Percentiles rank a stretch among this genome's conserved stretches.
These are phyloP conservation scores for Boletales sp. DNA, from an alignment of 768 basidiomycete genomes.

Conservation along the genomic window DNA sequence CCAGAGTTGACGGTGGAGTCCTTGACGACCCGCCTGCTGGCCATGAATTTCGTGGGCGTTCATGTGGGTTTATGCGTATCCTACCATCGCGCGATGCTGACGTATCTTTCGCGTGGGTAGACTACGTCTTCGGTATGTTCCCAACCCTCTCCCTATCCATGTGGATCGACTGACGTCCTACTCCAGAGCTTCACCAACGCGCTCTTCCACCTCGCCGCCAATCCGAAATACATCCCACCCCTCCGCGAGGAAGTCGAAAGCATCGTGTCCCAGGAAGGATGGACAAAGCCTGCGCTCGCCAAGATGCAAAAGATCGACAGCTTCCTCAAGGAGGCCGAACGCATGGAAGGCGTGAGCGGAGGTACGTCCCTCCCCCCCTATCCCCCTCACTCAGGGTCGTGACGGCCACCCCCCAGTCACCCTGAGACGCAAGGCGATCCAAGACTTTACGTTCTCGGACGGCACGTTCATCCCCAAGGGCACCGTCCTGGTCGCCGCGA, in stretches of 20 bases:
- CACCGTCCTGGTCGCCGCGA: constrained; percentile 20
- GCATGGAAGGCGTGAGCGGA: constrained; percentile 26
- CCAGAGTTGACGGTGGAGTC: constrained; percentile 15
- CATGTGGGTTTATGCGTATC: neutral
- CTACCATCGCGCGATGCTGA: neutral
- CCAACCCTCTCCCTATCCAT: too few relatives aligned
- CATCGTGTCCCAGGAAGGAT: constrained; percentile 25
- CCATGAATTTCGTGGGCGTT: constrained; percentile 6
- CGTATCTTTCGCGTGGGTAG: neutral
- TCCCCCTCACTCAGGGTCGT: neutral
- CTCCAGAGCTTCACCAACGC: constrained; percentile 31
- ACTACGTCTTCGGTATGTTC: constrained; percentile 18
- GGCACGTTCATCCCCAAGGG: constrained; percentile 36
- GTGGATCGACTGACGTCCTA: neutral
- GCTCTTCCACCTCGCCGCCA: constrained; percentile 33
- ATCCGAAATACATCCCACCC: constrained; percentile 30
- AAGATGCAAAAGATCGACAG: constrained; percentile 37
- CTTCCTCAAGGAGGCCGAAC: constrained; percentile 36
- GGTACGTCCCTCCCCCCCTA: constrained; percentile 12
- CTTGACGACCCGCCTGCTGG: constrained; percentile 19
- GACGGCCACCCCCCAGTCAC: constrained; percentile 13
- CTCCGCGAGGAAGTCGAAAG: constrained; percentile 38
- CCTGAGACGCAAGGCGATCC: constrained; percentile 31
- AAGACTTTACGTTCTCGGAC: constrained; percentile 35
- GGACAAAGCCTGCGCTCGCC: constrained; percentile 22